Evolutionary conservation across 768 basidiomycete genomes (phyloP), one percentile per base, ranked within the genome.

Genomic region (Leccinum imitatum): DNA sequence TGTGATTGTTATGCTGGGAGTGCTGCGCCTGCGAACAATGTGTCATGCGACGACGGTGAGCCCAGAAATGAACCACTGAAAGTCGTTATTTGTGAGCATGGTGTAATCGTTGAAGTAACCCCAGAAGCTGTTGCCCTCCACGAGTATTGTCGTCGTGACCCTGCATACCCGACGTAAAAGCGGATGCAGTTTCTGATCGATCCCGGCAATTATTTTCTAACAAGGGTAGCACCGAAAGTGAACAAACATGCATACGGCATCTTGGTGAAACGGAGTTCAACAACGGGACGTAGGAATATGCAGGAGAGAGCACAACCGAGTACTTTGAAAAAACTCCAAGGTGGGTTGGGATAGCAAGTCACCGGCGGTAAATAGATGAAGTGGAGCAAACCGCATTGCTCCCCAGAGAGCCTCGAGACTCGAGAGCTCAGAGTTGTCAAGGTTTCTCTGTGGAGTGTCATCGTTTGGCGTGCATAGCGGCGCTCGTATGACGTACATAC

Each of bases 191-290:
- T 35, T 35, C 53, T 57, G 21, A 35, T 9, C 1, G 75, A 73
- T 2, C 77, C 79, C 13, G 77, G 78, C 47, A 77, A 77, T 11
- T 66, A 48, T 4, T 77, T 75, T 56, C 76, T 78, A 17, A 74
- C 74, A 30, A 78, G 66, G 4, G 78, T 72, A 6, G 72, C 76
- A 13, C 68, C 64, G 13, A 53, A 73, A 70, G 13, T 4, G 33
- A 51, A 39, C 59, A 39, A 62, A 44, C 35, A 41, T 3, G 11
- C 15, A 23, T 4, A 41, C 21, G 15, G 47, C 21, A 13, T 3
- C 3, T 13, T 21, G 10, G 19, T 46, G 44, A n/a, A 46, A 46
- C 44, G 11, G 8, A 10, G n/a, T 19, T 19, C n/a, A 11, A 44
- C 41, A 19, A 44, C 41, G 41, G 41, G 41, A 44, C 10, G 2